phyloP scores from a whole-genome alignment of 1,284 basidiomycete species.

The Leccinum subrobustum region DNA sequence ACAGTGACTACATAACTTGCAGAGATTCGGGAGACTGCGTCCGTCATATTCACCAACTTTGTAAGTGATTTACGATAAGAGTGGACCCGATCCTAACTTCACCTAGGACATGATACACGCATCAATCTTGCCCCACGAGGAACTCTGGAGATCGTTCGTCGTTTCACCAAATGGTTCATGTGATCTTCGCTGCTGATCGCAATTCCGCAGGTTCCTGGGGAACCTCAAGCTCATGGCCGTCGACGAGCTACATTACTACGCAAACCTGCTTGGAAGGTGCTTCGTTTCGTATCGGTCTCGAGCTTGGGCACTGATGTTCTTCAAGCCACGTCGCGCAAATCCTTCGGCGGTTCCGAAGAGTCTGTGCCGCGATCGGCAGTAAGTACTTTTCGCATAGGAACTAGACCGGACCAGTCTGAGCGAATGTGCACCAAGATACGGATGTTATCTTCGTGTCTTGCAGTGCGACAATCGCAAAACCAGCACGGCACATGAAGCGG shows the following conservation, averaged over 20 bases:
- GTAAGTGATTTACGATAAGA: conserved; percentile 36
- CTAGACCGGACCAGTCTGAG: background rate
- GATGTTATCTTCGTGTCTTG: conserved; percentile 78
- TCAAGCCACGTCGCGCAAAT: conserved; percentile 78
- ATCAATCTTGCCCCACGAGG: conserved; percentile 83
- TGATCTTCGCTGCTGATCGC: conserved; percentile 4
- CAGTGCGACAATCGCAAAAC: conserved; percentile 86
- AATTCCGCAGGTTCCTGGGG: conserved; percentile 56
- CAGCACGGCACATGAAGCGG: conserved; percentile 71
- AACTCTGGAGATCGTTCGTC: conserved; percentile 73
- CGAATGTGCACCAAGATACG: conserved; percentile 44
- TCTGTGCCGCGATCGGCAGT: conserved; percentile 88
- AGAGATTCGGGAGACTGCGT: conserved; percentile 66
- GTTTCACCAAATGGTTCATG: background rate
- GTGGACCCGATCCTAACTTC: background rate
- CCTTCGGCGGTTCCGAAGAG: conserved; percentile 71
- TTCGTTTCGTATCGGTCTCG: background rate
- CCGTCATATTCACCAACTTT: conserved; percentile 78
- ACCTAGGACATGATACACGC: conserved; percentile 86
- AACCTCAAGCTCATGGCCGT: conserved; percentile 80
- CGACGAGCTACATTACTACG: conserved; percentile 85
- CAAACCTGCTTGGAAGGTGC: conserved; percentile 70
- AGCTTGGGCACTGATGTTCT: conserved; percentile 3
- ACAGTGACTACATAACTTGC: conserved; percentile 1
- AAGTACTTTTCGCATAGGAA: conserved; percentile 27